A percentile compares a stretch with the other conserved stretches of the same genome.
Evolutionary conservation across 108 stramenopile species (phyloP).

Genomic region (Chaetoceros tenuissimus): DNA sequence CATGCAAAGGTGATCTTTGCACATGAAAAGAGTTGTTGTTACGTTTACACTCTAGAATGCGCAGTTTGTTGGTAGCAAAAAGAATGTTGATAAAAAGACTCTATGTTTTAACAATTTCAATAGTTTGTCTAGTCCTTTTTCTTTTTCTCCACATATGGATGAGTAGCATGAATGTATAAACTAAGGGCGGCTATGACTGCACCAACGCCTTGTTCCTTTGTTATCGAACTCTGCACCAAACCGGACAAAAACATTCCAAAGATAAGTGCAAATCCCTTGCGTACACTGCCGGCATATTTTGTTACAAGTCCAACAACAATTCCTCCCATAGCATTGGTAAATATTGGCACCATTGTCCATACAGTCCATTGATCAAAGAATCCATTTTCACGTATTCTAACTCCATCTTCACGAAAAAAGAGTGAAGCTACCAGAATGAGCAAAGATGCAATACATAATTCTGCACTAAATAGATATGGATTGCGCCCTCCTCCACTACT

Average conservation of each 20-base stretch:
- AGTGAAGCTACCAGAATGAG: slow-evolving; percentile 36
- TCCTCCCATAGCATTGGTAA: slow-evolving; percentile 83
- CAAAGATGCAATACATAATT: slow-evolving; percentile 64
- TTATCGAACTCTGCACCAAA: slow-evolving; percentile 55
- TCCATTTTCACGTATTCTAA: slow-evolving; percentile 39
- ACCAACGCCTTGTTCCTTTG: slow-evolving; percentile 49
- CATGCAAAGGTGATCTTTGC: no score
- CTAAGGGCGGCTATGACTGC: slow-evolving; percentile 67
- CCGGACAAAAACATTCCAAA: slow-evolving; percentile 78
- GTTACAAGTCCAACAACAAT: slow-evolving; percentile 91
- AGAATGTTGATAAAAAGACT: no score
- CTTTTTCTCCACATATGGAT: slow-evolving; percentile 38
- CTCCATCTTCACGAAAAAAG: slow-evolving; percentile 47
- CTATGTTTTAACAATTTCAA: no score
- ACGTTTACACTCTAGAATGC: no score
- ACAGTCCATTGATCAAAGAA: slow-evolving; percentile 76
- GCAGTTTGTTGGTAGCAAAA: no score
- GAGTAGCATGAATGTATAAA: slow-evolving; percentile 70
- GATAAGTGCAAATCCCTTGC: slow-evolving; percentile 87
- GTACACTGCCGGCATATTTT: slow-evolving; percentile 84
- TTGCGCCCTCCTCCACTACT: slow-evolving; percentile 45
- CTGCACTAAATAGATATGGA: slow-evolving; percentile 81
- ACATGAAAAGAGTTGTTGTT: no score
- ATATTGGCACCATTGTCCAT: slow-evolving; percentile 69
- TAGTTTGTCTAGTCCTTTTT: no score